Evolutionary conservation across 306 rosid genomes (phyloP), one percentile per base, ranked within the genome.

Genomic region (Corylus americana): DNA sequence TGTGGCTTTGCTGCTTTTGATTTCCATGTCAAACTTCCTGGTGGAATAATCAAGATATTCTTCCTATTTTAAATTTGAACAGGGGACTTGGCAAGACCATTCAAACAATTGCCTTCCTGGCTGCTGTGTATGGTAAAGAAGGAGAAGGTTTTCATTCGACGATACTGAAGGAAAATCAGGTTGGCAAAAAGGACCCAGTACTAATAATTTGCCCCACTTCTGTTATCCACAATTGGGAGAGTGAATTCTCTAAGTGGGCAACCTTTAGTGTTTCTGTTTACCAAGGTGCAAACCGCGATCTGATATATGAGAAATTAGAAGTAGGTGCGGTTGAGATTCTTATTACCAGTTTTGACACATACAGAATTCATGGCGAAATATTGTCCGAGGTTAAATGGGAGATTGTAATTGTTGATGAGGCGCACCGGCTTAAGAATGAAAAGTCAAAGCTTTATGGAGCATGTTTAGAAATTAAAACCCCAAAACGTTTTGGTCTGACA

Each of bases 41-140:
- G 70, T 80, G 63, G 31, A 78, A 10, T 47, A 49, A 50, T 61
- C 11, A 62, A 74, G 74, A 78, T 87, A 25, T 59, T 70, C 68
- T 73, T 84, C 70, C 27, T 39, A 44, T 83, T 69, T 74, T 22
- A 49, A 37, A 51, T 81, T 83, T 74, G 80, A 85, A 88, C 85
- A 94, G 98, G 98, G 98, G 97, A 66, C 92, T 94, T 76, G 98
- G 98, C 35, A 94, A 94, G 85, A 94, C 98, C 72, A 92, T 92
- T 83, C 98, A 94, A 78, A 82, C 97, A 55, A 94, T 94, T 90
- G 97, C 98, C 70, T 92, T 92, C 82, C 90, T 94, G 79, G 92
- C 97, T 86, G 97, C 97, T 53, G 84, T 94, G 47, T 94, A 79
- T 80, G 92, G 83, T 69, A 92, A 92, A 83, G 94, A 90, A 51